These are phyloP conservation scores for Capsicum baccatum DNA, from an alignment of 257 asterid genomes.

Conservation along the genomic window DNA sequence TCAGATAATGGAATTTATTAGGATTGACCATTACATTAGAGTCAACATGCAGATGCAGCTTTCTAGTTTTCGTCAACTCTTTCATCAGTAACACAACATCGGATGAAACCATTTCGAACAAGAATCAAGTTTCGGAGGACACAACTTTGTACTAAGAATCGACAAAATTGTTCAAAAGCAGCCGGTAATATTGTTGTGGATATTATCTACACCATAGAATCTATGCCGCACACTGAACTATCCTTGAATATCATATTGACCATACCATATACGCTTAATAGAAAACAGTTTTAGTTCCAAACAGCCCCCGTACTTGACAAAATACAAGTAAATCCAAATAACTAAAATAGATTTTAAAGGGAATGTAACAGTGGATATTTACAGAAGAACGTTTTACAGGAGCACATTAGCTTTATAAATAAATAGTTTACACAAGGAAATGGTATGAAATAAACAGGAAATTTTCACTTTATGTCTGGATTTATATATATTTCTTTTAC, in stretches of 20 bases:
- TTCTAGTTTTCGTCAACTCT: not conserved
- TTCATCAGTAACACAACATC: not conserved
- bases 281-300: constrained; percentile 4
- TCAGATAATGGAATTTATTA: not conserved
- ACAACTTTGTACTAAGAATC: constrained; percentile 8
- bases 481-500: not conserved
- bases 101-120: not conserved
- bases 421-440: constrained; percentile 16
- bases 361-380: not conserved
- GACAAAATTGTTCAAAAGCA: not conserved
- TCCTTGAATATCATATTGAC: not conserved
- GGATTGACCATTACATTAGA: not conserved
- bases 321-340: constrained; percentile 14
- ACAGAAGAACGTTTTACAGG: not conserved
- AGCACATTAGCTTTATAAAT: not conserved
- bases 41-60: constrained; percentile 18
- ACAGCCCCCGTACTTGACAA: not conserved
- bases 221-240: not conserved
- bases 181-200: not conserved
- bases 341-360: constrained; percentile 16
- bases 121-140: not conserved
- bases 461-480: not conserved
- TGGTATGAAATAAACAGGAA: not conserved
- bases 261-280: not conserved
- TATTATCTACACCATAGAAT: not conserved